A percentile compares a stretch with the other conserved stretches of the same genome.
These are phyloP conservation scores for Calonectria pseudoreteaudii DNA, from an alignment of 2,329 filamentous ascomycete species.

Conservation along the genomic window DNA sequence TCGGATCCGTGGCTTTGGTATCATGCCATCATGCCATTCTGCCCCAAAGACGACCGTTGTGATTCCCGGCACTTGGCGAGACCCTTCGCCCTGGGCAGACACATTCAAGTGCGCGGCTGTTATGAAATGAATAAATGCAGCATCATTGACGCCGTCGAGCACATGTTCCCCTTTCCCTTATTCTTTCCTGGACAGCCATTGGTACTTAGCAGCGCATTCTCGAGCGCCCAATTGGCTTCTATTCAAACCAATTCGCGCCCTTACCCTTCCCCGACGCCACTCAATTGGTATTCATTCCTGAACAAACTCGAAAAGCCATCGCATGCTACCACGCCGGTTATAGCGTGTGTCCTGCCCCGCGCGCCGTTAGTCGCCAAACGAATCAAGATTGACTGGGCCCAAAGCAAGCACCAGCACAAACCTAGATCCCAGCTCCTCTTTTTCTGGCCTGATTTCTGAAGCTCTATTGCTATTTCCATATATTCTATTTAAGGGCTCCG, in stretches of 20 bases:
- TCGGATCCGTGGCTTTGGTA: constrained; percentile 30
- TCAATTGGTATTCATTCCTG: constrained; percentile 22
- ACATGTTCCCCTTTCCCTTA: not conserved
- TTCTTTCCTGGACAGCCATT: not conserved
- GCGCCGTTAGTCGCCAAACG: constrained; percentile 30
- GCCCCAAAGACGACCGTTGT: constrained; percentile 36
- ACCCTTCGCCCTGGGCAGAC: constrained; percentile 13
- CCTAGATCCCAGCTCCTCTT: not conserved
- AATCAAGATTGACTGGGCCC: not conserved
- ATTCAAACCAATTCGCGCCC: constrained; percentile 24
- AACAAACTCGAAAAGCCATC: constrained; percentile 18
- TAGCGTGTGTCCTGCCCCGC: constrained; percentile 30
- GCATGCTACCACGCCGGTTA: not conserved
- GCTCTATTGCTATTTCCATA: not conserved
- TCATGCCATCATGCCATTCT: constrained; percentile 39
- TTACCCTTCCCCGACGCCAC: not conserved
- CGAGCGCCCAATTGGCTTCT: constrained; percentile 12
- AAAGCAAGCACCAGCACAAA: not conserved
- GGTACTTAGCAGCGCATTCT: constrained; percentile 3
- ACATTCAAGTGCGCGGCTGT: constrained; percentile 18
- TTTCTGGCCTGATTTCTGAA: constrained; percentile 18
- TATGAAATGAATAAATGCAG: constrained; percentile 10
- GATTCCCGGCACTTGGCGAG: constrained; percentile 30
- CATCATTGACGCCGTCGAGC: not conserved
- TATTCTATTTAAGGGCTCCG: not conserved